Evolutionary conservation across 192 early-diverging fungal species (phyloP).

Genomic region (Podochytrium sp.): DNA sequence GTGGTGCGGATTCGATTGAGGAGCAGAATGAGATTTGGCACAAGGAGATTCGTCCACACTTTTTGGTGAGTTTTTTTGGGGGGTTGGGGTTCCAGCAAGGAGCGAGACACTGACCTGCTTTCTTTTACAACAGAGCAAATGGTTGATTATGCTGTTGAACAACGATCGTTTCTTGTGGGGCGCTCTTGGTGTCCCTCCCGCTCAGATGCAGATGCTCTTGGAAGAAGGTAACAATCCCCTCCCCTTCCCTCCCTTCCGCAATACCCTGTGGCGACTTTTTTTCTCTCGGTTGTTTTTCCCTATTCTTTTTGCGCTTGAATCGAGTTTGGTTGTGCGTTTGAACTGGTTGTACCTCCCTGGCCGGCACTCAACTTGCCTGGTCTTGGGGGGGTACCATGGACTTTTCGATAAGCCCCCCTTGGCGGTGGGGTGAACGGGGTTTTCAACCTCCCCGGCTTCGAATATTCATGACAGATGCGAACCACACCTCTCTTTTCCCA

Average conservation of each 20-base stretch:
- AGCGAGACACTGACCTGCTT: too few species aligned
- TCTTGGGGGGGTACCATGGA: slow-evolving; percentile 24
- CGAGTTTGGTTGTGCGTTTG: not conserved
- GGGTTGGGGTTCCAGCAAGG: too few species aligned
- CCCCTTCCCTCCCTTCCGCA: slow-evolving; percentile 4
- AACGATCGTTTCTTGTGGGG: slow-evolving; percentile 85
- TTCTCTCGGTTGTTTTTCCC: slow-evolving; percentile 1
- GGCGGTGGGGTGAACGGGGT: too few species aligned
- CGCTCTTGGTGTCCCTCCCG: slow-evolving; percentile 81
- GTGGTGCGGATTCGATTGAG: slow-evolving; percentile 54
- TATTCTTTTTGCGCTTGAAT: not conserved
- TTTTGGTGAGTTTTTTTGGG: too few species aligned
- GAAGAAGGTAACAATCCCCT: slow-evolving; percentile 57
- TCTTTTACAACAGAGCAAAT: too few species aligned
- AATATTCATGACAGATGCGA: slow-evolving; percentile 16
- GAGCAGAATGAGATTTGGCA: slow-evolving; percentile 71
- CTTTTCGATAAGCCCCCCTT: too few species aligned
- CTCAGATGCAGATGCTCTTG: slow-evolving; percentile 84
- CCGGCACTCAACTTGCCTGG: slow-evolving; percentile 4
- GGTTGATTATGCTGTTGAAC: slow-evolving; percentile 69
- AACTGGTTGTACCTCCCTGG: slow-evolving; percentile 11
- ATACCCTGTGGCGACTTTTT: too few species aligned
- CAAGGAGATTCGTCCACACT: slow-evolving; percentile 64
- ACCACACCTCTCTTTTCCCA: not conserved
- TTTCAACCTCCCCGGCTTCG: slow-evolving; percentile 33